Evolutionary conservation across 371 early-diverging fungal species (phyloP).

Genomic region (Apophysomyces sp.): DNA sequence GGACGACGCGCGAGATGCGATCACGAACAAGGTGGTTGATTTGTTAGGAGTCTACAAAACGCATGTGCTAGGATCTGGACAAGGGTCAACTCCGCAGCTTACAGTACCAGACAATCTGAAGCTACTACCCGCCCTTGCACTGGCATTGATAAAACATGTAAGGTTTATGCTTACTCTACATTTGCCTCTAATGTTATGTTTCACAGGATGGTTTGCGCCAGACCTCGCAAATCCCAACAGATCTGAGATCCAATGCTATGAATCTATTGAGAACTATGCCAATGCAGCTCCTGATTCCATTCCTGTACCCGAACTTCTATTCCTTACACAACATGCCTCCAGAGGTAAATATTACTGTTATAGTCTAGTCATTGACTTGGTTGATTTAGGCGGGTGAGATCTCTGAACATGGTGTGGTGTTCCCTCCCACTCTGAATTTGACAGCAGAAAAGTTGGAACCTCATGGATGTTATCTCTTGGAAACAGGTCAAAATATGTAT

Average conservation of each 20-base stretch:
- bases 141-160: slow-evolving; percentile 82
- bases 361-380: not conserved
- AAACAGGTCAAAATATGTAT: slow-evolving; percentile 81
- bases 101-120: slow-evolving; percentile 84
- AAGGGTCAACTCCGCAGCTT: slow-evolving; percentile 80
- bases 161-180: too few species aligned
- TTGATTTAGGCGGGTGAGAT: slow-evolving; percentile 52
- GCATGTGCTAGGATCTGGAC: slow-evolving; percentile 67
- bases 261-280: slow-evolving; percentile 76
- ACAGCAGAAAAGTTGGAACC: slow-evolving; percentile 84
- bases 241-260: slow-evolving; percentile 72
- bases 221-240: slow-evolving; percentile 71
- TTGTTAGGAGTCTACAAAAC: slow-evolving; percentile 86
- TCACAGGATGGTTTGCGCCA: slow-evolving; percentile 60
- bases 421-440: slow-evolving; percentile 79
- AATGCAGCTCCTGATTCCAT: slow-evolving; percentile 74
- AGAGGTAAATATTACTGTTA: slow-evolving; percentile 36
- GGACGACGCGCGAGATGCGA: slow-evolving; percentile 94
- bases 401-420: slow-evolving; percentile 57
- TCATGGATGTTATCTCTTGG: slow-evolving; percentile 84
- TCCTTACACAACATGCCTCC: slow-evolving; percentile 83
- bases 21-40: slow-evolving; percentile 86
- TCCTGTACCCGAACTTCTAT: slow-evolving; percentile 78
- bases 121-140: slow-evolving; percentile 80
- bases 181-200: not conserved